Evolutionary conservation across 2,329 filamentous ascomycete genomes (phyloP), one percentile per base, ranked within the genome.

Genomic region (Penicillium occitanis): DNA sequence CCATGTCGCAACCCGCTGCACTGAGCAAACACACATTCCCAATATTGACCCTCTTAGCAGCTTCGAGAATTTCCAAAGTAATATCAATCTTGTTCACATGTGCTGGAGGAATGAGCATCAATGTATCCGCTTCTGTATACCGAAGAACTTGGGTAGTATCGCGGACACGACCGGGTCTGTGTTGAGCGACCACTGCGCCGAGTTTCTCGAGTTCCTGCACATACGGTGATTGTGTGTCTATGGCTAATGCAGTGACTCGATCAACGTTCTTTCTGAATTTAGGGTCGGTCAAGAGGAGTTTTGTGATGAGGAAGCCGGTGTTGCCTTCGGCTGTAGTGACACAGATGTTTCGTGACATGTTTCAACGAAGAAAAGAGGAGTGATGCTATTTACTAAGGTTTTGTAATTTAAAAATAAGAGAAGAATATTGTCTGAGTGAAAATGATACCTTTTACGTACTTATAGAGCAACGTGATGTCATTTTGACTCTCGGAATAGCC

Each of bases 261-360:
- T 75, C 73, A 68, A 83, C 71, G 64, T 81, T 77, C 25, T 72
- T 72, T 17, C 75, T 76, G 75, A 85, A 85, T 25, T 78, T 73
- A 35, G 66, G 51, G 3, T 82, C 70, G 25, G 76, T 80, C 57
- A 85, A 78, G 50, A 85, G 76, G 6, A 84, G 76, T 69, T 85
- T 81, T 46, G 81, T 80, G 69, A 85, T 84, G 66, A 81, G 73
- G 68, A 82, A 84, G 68, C 83, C 83, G 4, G 82, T 85, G 64
- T 85, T 77, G 70, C 83, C 83, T 51, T 85, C 83, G 13, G 78
- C 76, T 37, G 83, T 78, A 1, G 81, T 84, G 70, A 85, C 76
- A 70, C 80, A 82, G 61, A 85, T 69, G 62, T 84, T 83, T 68
- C 81, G 81, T 0, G 81, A 72, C 81, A 84, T 84, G 22, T 17